Conservation (phyloP, 2,329 filamentous ascomycete genomes). For the Trichophyton simii region DNA sequence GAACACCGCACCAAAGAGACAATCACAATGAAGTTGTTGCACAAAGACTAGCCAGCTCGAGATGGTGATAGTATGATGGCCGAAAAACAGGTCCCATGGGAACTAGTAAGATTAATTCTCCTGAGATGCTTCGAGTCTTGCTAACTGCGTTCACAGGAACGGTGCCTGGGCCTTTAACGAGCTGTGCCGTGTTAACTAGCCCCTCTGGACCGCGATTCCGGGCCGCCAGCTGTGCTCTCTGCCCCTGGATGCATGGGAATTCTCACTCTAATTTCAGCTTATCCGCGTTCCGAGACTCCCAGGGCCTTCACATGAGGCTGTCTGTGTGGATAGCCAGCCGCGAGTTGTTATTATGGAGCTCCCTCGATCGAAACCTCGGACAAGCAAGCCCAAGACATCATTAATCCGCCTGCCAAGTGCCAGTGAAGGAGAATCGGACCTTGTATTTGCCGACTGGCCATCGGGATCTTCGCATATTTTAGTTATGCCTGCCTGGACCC, state of each 20-base stretch:
- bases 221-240: neutral
- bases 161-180: neutral
- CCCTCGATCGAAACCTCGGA: neutral
- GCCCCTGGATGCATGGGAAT: neutral
- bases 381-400: neutral
- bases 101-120: too few species aligned
- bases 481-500: neutral
- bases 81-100: too few species aligned
- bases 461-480: neutral
- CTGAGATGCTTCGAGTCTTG: neutral
- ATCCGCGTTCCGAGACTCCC: neutral
- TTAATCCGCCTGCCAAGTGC: neutral
- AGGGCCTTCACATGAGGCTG: neutral
- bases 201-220: neutral
- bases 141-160: neutral
- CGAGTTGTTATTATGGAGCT: neutral
- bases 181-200: neutral
- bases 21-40: too few species aligned
- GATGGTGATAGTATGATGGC: too few species aligned
- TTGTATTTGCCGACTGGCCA: neutral
- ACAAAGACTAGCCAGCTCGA: too few species aligned
- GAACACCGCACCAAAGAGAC: too few species aligned
- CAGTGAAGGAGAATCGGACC: neutral
- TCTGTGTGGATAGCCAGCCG: neutral
- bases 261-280: neutral